Conservation (phyloP, 2,329 filamentous ascomycete species). For the Monilinia fructicola region DNA sequence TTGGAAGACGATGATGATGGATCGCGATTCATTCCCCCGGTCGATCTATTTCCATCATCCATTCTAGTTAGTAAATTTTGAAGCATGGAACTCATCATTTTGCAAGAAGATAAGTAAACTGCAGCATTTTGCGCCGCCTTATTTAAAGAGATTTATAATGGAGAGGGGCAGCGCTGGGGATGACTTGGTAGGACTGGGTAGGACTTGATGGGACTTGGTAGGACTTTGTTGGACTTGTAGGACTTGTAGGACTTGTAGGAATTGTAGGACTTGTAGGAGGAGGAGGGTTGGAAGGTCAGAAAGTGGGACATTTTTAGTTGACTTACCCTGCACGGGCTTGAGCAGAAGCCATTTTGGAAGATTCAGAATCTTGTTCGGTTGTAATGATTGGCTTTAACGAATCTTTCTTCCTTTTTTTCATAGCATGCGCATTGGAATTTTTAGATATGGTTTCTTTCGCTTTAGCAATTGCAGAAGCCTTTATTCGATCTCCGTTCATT, state of each 20-base stretch:
- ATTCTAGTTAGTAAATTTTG: slow-evolving; percentile 37
- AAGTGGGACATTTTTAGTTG: slow-evolving; percentile 23
- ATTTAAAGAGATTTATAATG: slow-evolving; percentile 18
- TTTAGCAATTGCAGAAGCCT: slow-evolving; percentile 54
- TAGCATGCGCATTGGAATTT: slow-evolving; percentile 49
- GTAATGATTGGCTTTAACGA: slow-evolving; percentile 61
- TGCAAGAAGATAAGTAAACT: slow-evolving; percentile 13
- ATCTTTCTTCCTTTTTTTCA: slow-evolving; percentile 59
- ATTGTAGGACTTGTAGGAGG: background rate
- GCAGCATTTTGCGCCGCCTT: slow-evolving; percentile 23
- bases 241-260: background rate
- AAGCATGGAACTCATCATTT: slow-evolving; percentile 38
- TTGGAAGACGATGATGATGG: slow-evolving; percentile 68
- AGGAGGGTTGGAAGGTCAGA: slow-evolving; percentile 24
- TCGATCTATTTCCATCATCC: slow-evolving; percentile 37
- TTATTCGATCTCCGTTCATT: slow-evolving; percentile 41
- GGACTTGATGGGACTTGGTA: too few species aligned
- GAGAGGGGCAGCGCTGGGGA: slow-evolving; percentile 30
- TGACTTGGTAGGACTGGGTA: background rate
- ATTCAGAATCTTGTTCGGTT: slow-evolving; percentile 45
- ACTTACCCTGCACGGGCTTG: slow-evolving; percentile 42
- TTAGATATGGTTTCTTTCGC: slow-evolving; percentile 53
- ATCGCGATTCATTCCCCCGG: slow-evolving; percentile 38
- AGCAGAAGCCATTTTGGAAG: slow-evolving; percentile 37
- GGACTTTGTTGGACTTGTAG: background rate